phyloP scores from a whole-genome alignment of 2,329 filamentous ascomycete genomes.

The Nemania bipapillata region DNA sequence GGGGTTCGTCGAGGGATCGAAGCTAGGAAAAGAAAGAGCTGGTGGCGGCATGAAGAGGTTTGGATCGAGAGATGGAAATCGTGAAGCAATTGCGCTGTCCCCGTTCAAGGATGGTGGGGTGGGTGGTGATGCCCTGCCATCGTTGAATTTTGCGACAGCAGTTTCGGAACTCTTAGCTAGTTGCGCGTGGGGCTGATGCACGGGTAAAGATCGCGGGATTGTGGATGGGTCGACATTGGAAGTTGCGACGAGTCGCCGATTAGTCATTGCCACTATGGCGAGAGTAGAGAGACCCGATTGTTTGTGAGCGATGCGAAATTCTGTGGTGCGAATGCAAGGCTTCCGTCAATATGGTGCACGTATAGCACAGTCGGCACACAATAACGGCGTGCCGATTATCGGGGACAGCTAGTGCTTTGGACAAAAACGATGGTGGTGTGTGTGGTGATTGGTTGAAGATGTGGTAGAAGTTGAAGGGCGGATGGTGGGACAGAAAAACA shows the following conservation, averaged over 20 bases:
- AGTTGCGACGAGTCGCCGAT: constrained; percentile 45
- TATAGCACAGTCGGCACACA: constrained; percentile 26
- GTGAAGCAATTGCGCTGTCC: constrained; percentile 35
- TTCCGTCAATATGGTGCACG: constrained; percentile 34
- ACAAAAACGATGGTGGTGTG: constrained; percentile 12
- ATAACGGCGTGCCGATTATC: constrained; percentile 39
- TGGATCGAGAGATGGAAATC: constrained; percentile 35
- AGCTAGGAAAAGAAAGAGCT: constrained; percentile 46
- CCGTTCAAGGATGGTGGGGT: constrained; percentile 43
- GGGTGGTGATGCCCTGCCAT: constrained; percentile 42
- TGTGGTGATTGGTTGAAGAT: constrained; percentile 5
- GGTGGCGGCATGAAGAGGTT: constrained; percentile 44
- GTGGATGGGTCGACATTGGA: constrained; percentile 35
- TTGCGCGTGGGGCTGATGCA: constrained; percentile 34
- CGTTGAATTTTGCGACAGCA: constrained; percentile 27
- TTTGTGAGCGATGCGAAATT: constrained; percentile 45
- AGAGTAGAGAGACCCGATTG: constrained; percentile 49
- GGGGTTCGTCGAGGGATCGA: constrained; percentile 48
- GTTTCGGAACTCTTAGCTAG: constrained; percentile 29
- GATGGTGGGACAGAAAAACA: neutral
- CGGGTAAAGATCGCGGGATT: constrained; percentile 45
- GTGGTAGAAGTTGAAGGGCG: neutral
- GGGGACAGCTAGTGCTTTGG: constrained; percentile 18
- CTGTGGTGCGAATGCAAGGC: constrained; percentile 39
- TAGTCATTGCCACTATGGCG: constrained; percentile 52